Evolutionary conservation across 2,329 filamentous ascomycete genomes (phyloP).

Genomic region (Exserohilum rostratum): DNA sequence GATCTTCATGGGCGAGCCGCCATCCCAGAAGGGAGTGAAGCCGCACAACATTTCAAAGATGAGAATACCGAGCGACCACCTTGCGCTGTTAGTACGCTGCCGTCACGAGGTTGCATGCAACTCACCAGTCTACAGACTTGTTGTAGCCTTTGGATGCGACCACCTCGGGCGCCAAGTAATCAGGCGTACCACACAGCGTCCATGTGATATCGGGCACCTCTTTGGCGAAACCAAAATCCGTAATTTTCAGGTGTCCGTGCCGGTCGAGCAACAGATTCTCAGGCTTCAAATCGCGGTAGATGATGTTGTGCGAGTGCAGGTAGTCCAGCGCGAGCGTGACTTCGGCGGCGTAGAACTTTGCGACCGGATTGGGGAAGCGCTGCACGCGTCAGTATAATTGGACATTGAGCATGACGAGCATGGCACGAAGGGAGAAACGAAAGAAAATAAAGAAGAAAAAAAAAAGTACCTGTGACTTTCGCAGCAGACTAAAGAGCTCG

Average conservation of each 20-base stretch:
- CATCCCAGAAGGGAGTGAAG: constrained; percentile 99
- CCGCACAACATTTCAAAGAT: constrained; percentile 99
- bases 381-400: constrained; percentile 51
- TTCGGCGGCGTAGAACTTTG: constrained; percentile 98
- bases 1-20: constrained; percentile 96
- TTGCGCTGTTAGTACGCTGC: constrained; percentile 47
- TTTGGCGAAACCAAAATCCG: constrained; percentile 98
- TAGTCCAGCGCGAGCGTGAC: constrained; percentile 96
- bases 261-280: constrained; percentile 91
- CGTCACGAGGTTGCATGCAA: constrained; percentile 22
- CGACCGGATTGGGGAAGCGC: constrained; percentile 98
- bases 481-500: constrained; percentile 91
- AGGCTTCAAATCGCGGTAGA: constrained; percentile 96
- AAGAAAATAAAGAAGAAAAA: not conserved
- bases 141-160: constrained; percentile 99
- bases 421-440: not conserved
- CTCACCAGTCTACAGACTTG: constrained; percentile 98
- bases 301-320: constrained; percentile 91
- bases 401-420: too few species aligned
- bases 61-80: constrained; percentile 97
- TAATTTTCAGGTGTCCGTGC: constrained; percentile 95
- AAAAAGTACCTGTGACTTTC: constrained; percentile 69
- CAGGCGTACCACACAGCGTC: constrained; percentile 96
- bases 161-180: constrained; percentile 96
- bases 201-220: constrained; percentile 98